A percentile compares a stretch with the other conserved stretches of the same genome.
Evolutionary conservation across 2,329 filamentous ascomycete genomes (phyloP).

Genomic region (Pseudocercospora fuligena): DNA sequence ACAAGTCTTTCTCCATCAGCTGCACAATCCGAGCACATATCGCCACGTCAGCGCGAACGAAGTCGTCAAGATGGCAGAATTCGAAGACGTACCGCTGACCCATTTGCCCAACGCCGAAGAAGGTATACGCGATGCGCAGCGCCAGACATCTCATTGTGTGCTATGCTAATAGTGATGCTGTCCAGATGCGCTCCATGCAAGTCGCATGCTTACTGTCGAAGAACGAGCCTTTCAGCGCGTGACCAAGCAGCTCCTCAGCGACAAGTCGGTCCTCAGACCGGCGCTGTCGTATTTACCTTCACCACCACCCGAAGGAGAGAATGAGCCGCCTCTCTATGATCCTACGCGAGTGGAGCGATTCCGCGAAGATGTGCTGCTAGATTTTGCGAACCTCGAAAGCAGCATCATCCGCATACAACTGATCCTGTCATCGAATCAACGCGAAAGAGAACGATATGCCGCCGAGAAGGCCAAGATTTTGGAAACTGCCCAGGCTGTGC

Average conservation of each 20-base stretch:
- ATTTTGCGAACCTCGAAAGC: constrained; percentile 86
- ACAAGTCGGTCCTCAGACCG: constrained; percentile 66
- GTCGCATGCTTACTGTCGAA: constrained; percentile 85
- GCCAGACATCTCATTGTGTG: not conserved
- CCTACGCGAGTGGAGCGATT: constrained; percentile 60
- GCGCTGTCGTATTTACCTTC: constrained; percentile 61
- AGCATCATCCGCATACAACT: constrained; percentile 88
- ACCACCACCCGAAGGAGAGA: constrained; percentile 62
- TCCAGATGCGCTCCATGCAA: constrained; percentile 82
- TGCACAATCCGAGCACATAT: not conserved
- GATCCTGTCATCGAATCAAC: constrained; percentile 78
- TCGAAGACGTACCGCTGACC: constrained; percentile 15
- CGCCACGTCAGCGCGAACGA: not conserved
- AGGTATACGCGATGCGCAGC: constrained; percentile 23
- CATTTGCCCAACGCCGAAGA: constrained; percentile 36
- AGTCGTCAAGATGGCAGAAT: constrained; percentile 18
- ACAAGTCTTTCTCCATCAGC: not conserved
- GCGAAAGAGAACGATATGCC: constrained; percentile 82
- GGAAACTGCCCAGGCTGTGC: constrained; percentile 75
- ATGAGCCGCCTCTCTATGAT: constrained; percentile 56
- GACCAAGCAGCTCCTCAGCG: constrained; percentile 75
- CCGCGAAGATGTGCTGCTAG: constrained; percentile 80
- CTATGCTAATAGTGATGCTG: constrained; percentile 1
- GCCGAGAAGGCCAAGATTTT: constrained; percentile 79
- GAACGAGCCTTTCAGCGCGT: constrained; percentile 91